These are phyloP conservation scores for Barnettozyma wickerhamii DNA, from an alignment of 805 yeast genomes.

Conservation along the genomic window DNA sequence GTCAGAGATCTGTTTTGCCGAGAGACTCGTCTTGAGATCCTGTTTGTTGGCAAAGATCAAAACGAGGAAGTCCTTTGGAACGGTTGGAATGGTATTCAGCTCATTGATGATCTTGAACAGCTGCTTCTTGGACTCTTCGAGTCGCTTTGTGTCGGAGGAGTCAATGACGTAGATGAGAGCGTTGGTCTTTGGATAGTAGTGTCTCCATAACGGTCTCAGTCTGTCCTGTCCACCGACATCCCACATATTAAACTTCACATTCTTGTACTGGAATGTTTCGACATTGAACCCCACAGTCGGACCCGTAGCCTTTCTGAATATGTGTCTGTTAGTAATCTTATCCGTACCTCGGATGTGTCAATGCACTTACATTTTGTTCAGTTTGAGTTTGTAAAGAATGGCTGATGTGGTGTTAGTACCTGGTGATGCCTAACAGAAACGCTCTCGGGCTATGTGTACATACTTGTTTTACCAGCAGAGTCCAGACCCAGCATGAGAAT, in stretches of 20 bases:
- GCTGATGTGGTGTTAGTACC: constrained; percentile 29
- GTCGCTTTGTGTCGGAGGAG: constrained; percentile 64
- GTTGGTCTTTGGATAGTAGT: constrained; percentile 89
- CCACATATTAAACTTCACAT: constrained; percentile 85
- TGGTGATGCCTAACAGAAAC: too few species aligned
- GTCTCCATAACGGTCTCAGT: constrained; percentile 91
- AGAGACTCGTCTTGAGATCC: constrained; percentile 86
- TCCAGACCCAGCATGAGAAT: constrained; percentile 90
- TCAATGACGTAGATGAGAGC: constrained; percentile 91
- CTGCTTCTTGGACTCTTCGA: constrained; percentile 76
- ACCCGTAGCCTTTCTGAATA: constrained; percentile 53
- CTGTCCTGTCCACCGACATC: constrained; percentile 96
- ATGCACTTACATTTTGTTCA: constrained; percentile 49
- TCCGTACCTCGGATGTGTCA: neutral
- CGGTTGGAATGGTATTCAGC: constrained; percentile 46
- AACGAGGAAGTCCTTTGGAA: constrained; percentile 64
- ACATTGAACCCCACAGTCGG: constrained; percentile 95
- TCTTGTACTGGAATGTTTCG: constrained; percentile 78
- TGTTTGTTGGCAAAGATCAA: constrained; percentile 91
- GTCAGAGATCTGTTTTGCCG: constrained; percentile 82
- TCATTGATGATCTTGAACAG: constrained; percentile 74
- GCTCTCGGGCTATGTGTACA: too few species aligned
- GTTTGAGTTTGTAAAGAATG: constrained; percentile 75
- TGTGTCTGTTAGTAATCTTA: neutral
- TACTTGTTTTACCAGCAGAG: constrained; percentile 82